Base-by-base conservation (phyloP, 441 rosid genomes). In the Erysimum pusillum region DNA sequence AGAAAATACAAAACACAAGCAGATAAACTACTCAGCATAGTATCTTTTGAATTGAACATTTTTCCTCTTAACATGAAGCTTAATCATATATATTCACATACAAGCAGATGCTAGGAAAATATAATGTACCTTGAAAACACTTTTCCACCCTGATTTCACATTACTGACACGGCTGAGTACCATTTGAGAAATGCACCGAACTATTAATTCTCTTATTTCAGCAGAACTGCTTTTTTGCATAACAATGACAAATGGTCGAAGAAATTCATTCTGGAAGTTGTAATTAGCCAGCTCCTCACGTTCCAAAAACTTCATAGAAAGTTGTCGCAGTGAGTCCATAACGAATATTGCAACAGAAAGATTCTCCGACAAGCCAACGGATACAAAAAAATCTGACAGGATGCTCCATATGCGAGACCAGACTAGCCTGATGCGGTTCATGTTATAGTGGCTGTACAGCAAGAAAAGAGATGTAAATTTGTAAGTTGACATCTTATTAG, bases 91-190 rank as follows among this genome's bases (percentile, higher is more conserved):
- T 22, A 12, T 9, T 51, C 41, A 51, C 53, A 62, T 41, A 69
- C 63, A 69, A 28, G 79, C 42, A 18, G 74, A 63, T 75, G 67
- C 68, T 41, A 75, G 28, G 58, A 44, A 56, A 64, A 38, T n/a
- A 46, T 48, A 66, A 76, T 88, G 36, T 93, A 96, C 99, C 97
- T 84, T 79, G 80, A 96, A 96, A 81, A 96, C 98, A 82, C 98
- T 96, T 87, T 92, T 96, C 99, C 99, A 93, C 45, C 99, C 99
- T 78, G 99, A 96, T 84, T 93, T 96, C 78, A 96, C 99, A 71
- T 93, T 88, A 75, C 79, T 85, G 74, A 96, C 98, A 32, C 98
- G 99, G 82, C 90, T 89, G 75, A 96, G 97, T 65, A 96, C 99
- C 98, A 96, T 96, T 85, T 96, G 99, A 61, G 97, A 96, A 80